A percentile compares a stretch with the other conserved stretches of the same genome.
Conservation (phyloP, 768 basidiomycete genomes). For the Serendipita sp. region DNA sequence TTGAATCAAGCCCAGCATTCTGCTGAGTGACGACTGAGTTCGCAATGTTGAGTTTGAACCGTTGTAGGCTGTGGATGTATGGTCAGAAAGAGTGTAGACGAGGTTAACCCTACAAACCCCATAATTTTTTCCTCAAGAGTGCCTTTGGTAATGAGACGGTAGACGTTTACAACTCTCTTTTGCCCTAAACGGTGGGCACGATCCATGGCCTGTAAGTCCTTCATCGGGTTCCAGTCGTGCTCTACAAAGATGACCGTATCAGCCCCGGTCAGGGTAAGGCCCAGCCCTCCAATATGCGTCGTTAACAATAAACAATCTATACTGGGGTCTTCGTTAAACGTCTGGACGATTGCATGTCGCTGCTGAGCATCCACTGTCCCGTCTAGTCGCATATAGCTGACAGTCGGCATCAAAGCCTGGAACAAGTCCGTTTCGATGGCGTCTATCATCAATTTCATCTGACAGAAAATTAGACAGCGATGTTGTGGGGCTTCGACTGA, state of each 20-base stretch:
- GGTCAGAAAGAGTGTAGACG: constrained; percentile 6
- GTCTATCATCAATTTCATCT: constrained; percentile 98
- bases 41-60: constrained; percentile 97
- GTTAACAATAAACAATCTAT: constrained; percentile 93
- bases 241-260: constrained; percentile 99
- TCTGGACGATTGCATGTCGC: constrained; percentile 93
- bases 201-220: constrained; percentile 98
- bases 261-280: constrained; percentile 89
- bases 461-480: constrained; percentile 97
- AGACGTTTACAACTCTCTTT: constrained; percentile 98
- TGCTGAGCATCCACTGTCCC: constrained; percentile 83
- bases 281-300: constrained; percentile 91
- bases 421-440: constrained; percentile 92
- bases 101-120: constrained; percentile 46
- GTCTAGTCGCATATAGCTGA: constrained; percentile 97
- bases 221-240: constrained; percentile 99
- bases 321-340: constrained; percentile 93
- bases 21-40: constrained; percentile 94
- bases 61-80: constrained; percentile 52
- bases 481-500: constrained; percentile 66
- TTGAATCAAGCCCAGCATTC: constrained; percentile 80
- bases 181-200: constrained; percentile 95
- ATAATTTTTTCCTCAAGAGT: constrained; percentile 99
- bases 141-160: constrained; percentile 89
- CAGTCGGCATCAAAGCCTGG: constrained; percentile 79